Base-by-base conservation (phyloP, 2,329 filamentous ascomycete species). In the Diplodia corticola region DNA sequence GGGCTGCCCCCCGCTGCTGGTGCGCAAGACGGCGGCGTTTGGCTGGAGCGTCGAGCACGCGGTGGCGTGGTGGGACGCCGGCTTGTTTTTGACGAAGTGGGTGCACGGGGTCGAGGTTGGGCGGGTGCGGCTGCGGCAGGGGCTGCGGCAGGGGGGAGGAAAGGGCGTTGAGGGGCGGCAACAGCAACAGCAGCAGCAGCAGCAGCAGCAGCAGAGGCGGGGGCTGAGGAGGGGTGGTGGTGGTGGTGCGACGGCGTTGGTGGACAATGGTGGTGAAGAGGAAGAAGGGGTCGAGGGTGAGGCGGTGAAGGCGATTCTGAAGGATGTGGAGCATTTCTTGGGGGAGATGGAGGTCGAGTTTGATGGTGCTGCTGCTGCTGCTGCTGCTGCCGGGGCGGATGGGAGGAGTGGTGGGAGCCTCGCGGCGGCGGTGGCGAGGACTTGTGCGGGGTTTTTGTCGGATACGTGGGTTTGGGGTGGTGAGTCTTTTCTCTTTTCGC, bases 41-140 rank as follows among this genome's bases (percentile, higher is more conserved):
- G 72, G 68, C 7, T 77, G 73, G 72, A 75, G 74, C 50, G 57
- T 78, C 46, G 76, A 77, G 66, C 74, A 77, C 64, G 74, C 75
- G 17, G 69, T 76, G 51, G 72, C 75, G 9, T 74, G 69, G 28
- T 78, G 76, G 76, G 75, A 77, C 44, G 67, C 54, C 73, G 73
- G 73, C 3, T 53, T 77, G 3, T 72, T 76, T 60, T 69, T 74
- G 17, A 73, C 74, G 2, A 77, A 75, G 69, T 77, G 74, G 74
- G 70, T 75, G 7, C 73, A 77, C 48, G 71, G 69, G 4, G 64
- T 76, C 5, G 73, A 77, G 57, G 70, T 69, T 7, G 6, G 28
- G 28, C 28, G 28, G 28, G 3, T 28, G 28, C 28, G 28, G 28
- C 28, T 3, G 28, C 4, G 28, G 28, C 28, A 28, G 28, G 28